phyloP scores from a whole-genome alignment of 352 stramenopile genomes.

The Phytophthora melonis region DNA sequence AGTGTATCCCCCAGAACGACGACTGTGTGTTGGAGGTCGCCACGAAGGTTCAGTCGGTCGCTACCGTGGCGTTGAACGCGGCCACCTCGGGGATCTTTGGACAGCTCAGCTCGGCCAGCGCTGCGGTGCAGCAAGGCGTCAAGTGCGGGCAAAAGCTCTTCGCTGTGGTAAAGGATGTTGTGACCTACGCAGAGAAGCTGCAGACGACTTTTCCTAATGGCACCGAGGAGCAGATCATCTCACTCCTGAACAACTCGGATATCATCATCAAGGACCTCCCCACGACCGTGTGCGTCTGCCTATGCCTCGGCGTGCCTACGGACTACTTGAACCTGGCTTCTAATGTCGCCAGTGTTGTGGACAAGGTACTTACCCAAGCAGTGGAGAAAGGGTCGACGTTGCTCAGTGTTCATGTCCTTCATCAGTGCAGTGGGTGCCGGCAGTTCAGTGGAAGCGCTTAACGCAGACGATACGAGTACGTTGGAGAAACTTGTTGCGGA shows the following conservation, averaged over 20 bases:
- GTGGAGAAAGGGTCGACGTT: slow-evolving; percentile 46
- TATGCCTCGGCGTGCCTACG: slow-evolving; percentile 46
- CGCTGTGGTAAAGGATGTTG: slow-evolving; percentile 45
- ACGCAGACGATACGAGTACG: slow-evolving; percentile 24
- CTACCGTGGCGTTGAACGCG: slow-evolving; percentile 56
- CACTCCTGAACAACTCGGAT: slow-evolving; percentile 61
- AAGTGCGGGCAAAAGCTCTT: slow-evolving; percentile 64
- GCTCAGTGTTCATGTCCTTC: slow-evolving; percentile 45
- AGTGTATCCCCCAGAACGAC: slow-evolving; percentile 73
- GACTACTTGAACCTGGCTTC: slow-evolving; percentile 42
- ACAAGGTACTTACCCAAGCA: slow-evolving; percentile 44
- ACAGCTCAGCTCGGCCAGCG: slow-evolving; percentile 46
- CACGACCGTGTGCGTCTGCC: slow-evolving; percentile 54
- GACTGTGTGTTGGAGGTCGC: slow-evolving; percentile 63
- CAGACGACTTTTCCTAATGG: slow-evolving; percentile 49
- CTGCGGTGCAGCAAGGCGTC: slow-evolving; percentile 55
- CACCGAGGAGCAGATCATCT: slow-evolving; percentile 56
- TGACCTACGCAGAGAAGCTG: slow-evolving; percentile 46
- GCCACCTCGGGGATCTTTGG: slow-evolving; percentile 65
- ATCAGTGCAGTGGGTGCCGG: slow-evolving; percentile 27
- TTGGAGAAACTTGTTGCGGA: slow-evolving; percentile 46
- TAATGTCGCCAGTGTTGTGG: slow-evolving; percentile 43
- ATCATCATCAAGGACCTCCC: slow-evolving; percentile 62
- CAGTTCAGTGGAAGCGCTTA: slow-evolving; percentile 31
- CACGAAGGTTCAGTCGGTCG: slow-evolving; percentile 56